Conservation (phyloP, 2,329 filamentous ascomycete species). For the Aureobasidium sp. region DNA sequence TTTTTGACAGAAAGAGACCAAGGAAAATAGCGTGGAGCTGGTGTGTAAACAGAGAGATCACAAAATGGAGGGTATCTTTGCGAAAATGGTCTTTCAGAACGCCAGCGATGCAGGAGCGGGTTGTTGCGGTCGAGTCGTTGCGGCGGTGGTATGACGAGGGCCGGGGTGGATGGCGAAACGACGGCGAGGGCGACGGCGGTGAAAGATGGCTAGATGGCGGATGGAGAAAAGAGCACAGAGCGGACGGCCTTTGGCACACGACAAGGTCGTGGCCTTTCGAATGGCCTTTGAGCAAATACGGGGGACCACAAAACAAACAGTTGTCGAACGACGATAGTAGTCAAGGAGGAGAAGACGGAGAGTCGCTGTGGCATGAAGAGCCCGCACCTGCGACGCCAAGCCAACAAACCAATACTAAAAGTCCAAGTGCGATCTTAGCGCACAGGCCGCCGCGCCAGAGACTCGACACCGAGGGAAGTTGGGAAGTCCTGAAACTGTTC, state of each 20-base stretch:
- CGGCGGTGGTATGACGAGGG: conserved; percentile 12
- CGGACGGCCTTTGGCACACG: conserved; percentile 28
- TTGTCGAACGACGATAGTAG: conserved; percentile 16
- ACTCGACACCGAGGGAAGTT: not conserved
- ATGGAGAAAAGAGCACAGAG: conserved; percentile 19
- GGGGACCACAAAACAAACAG: conserved; percentile 37
- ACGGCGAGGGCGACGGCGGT: not conserved
- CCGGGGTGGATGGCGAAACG: conserved; percentile 2
- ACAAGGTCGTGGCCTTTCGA: conserved; percentile 29
- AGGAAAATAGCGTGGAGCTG: conserved; percentile 15
- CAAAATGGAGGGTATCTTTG: conserved; percentile 16
- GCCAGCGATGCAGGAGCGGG: conserved; percentile 5
- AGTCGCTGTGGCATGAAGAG: conserved; percentile 4
- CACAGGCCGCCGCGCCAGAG: not conserved
- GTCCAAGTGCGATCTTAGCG: not conserved
- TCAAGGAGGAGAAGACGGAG: conserved; percentile 15
- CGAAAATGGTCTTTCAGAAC: conserved; percentile 13
- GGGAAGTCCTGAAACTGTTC: not conserved
- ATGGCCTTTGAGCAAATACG: conserved; percentile 22
- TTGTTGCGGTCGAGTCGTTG: conserved; percentile 15
- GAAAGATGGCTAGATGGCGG: conserved; percentile 6
- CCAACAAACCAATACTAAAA: conserved; percentile 1
- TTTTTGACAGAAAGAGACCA: not conserved
- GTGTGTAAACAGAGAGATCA: conserved; percentile 1
- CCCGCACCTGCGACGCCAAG: not conserved